Percentiles rank a stretch among this genome's conserved stretches.
These are phyloP conservation scores for Gentiana straminea DNA, from an alignment of 257 asterid species.

Conservation along the genomic window DNA sequence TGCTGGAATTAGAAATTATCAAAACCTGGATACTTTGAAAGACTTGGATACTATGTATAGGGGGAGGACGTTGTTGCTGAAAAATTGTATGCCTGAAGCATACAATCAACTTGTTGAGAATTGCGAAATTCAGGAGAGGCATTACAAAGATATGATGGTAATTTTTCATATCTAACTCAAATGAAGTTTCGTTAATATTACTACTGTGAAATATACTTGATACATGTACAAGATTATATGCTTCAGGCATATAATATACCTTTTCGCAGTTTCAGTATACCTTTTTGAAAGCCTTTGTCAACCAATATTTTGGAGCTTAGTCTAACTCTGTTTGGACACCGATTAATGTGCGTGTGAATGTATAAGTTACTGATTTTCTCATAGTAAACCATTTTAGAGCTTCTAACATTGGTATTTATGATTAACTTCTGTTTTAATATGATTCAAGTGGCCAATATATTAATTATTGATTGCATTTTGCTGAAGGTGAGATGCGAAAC, in stretches of 20 bases:
- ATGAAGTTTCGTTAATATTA: too few relatives aligned
- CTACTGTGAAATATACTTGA: neutral
- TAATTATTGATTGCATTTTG: neutral
- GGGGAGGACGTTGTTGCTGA: constrained; percentile 16
- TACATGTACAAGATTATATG: neutral
- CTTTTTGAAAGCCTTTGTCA: too few relatives aligned
- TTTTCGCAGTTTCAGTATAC: neutral
- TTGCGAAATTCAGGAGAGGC: constrained; percentile 77
- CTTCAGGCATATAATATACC: neutral
- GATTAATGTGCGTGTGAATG: too few relatives aligned
- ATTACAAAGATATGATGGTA: constrained; percentile 99
- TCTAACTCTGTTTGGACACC: too few relatives aligned
- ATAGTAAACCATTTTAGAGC: too few relatives aligned
- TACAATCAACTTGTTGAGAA: constrained; percentile 75
- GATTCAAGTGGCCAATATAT: constrained; percentile 14
- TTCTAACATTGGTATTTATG: neutral
- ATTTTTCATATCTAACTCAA: neutral
- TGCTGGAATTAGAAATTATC: constrained; percentile 92
- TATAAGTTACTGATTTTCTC: neutral
- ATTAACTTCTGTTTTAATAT: constrained; percentile 16
- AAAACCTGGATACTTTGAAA: constrained; percentile 66
- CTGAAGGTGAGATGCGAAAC: constrained; percentile 84
- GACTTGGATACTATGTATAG: constrained; percentile 15
- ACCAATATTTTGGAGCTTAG: too few relatives aligned
- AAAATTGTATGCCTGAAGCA: constrained; percentile 74